Evolutionary conservation across 148 eudicot genomes (phyloP).

Genomic region (Heliosperma pusillum): DNA sequence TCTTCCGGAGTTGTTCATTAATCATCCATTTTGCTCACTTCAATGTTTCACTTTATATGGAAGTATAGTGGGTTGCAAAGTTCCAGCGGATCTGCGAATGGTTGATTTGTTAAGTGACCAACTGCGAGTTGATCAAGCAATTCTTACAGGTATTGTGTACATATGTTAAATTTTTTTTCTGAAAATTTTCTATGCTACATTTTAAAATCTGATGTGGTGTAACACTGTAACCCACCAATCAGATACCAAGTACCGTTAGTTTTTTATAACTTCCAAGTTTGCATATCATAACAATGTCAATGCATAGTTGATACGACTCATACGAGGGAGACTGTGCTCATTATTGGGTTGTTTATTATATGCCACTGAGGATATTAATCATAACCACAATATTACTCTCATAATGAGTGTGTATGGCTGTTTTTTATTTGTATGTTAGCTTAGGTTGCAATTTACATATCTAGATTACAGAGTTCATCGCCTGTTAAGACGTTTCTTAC

Average conservation of each 20-base stretch:
- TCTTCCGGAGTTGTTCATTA: not conserved
- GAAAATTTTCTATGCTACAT: no score
- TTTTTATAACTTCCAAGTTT: no score
- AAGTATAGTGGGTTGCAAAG: slow-evolving; percentile 79
- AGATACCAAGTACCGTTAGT: no score
- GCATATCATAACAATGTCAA: not conserved
- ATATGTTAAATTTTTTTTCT: not conserved
- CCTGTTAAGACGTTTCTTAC: not conserved
- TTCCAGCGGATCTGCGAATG: slow-evolving; percentile 99
- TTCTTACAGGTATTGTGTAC: slow-evolving; percentile 68
- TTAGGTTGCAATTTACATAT: not conserved
- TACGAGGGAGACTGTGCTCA: not conserved
- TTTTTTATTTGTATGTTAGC: not conserved
- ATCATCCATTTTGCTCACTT: not conserved
- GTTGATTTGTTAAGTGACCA: slow-evolving; percentile 85
- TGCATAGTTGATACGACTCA: not conserved
- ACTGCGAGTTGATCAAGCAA: slow-evolving; percentile 97
- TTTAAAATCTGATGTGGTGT: not conserved
- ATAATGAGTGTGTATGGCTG: not conserved
- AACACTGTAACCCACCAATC: not conserved
- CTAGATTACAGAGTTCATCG: not conserved
- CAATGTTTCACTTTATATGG: not conserved
- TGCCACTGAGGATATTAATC: not conserved
- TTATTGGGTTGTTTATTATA: not conserved
- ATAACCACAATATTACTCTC: not conserved